Evolutionary conservation across 1,139 yeast species (phyloP).

Genomic region (Suhomyces bribrorum): DNA sequence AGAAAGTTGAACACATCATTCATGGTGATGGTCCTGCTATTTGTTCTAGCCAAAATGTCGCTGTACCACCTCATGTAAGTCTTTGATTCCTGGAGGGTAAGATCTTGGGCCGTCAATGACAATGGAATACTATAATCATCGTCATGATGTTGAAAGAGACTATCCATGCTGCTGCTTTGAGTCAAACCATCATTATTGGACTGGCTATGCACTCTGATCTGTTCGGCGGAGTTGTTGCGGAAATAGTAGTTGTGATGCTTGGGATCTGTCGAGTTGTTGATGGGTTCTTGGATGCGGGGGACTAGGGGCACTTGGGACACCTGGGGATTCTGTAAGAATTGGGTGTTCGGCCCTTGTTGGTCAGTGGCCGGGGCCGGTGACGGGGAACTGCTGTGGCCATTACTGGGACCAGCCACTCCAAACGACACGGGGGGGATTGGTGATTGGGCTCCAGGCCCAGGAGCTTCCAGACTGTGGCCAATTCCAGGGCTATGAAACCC

Average conservation of each 20-base stretch:
- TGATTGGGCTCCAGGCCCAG: slow-evolving; percentile 17
- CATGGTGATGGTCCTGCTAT: slow-evolving; percentile 56
- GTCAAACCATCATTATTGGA: background rate
- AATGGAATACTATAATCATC: slow-evolving; percentile 47
- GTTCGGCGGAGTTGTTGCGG: slow-evolving; percentile 10
- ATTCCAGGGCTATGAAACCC: background rate
- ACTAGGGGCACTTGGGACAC: no score
- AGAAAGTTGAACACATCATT: slow-evolving; percentile 66
- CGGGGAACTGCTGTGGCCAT: slow-evolving; percentile 1
- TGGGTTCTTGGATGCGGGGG: background rate
- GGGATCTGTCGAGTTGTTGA: background rate
- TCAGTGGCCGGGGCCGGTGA: no score
- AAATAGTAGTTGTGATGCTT: slow-evolving; percentile 10
- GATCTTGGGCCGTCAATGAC: slow-evolving; percentile 60
- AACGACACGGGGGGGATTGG: slow-evolving; percentile 41
- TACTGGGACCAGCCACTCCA: slow-evolving; percentile 18
- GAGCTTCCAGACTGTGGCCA: slow-evolving; percentile 5
- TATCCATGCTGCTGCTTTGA: slow-evolving; percentile 9
- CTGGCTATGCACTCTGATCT: slow-evolving; percentile 15
- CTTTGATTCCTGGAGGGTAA: slow-evolving; percentile 63
- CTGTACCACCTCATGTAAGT: slow-evolving; percentile 81
- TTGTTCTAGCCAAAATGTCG: slow-evolving; percentile 60
- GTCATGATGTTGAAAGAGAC: slow-evolving; percentile 4
- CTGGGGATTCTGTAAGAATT: no score
- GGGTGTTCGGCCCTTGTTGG: no score